phyloP scores from a whole-genome alignment of 768 basidiomycete genomes.

The Phaffia tasmanica region DNA sequence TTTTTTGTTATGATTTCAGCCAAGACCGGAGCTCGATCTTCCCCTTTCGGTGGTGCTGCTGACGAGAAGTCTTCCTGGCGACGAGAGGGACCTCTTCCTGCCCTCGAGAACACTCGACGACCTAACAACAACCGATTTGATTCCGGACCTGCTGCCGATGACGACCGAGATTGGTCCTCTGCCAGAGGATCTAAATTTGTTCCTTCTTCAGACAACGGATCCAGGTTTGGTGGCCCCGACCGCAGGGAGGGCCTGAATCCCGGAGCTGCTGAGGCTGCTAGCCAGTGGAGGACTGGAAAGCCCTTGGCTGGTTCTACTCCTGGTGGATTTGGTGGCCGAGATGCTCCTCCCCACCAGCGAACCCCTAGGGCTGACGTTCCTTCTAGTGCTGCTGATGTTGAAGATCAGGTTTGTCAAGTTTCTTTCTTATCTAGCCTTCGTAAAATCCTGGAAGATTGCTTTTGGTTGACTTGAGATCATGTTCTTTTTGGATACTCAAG shows the following conservation, averaged over 20 bases:
- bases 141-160: slow-evolving; percentile 27
- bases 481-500: slow-evolving; percentile 22
- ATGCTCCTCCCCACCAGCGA: slow-evolving; percentile 43
- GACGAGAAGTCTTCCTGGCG: slow-evolving; percentile 81
- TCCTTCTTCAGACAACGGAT: slow-evolving; percentile 29
- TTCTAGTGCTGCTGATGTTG: slow-evolving; percentile 52
- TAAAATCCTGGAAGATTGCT: background rate
- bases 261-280: slow-evolving; percentile 33
- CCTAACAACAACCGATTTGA: slow-evolving; percentile 25
- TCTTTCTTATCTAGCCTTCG: background rate
- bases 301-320: slow-evolving; percentile 32
- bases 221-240: slow-evolving; percentile 26
- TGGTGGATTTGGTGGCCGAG: slow-evolving; percentile 33
- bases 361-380: slow-evolving; percentile 29
- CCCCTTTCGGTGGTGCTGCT: slow-evolving; percentile 41
- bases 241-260: slow-evolving; percentile 29
- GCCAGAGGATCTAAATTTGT: slow-evolving; percentile 39
- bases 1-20: slow-evolving; percentile 43
- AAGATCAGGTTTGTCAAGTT: slow-evolving; percentile 46
- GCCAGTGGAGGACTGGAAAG: slow-evolving; percentile 33
- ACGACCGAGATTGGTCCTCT: slow-evolving; percentile 36
- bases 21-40: slow-evolving; percentile 56
- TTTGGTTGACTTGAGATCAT: background rate
- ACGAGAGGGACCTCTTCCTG: slow-evolving; percentile 70
- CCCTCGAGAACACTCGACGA: slow-evolving; percentile 42